Conservation (phyloP, 2,329 filamentous ascomycete genomes). For the Cytospora schulzeri region DNA sequence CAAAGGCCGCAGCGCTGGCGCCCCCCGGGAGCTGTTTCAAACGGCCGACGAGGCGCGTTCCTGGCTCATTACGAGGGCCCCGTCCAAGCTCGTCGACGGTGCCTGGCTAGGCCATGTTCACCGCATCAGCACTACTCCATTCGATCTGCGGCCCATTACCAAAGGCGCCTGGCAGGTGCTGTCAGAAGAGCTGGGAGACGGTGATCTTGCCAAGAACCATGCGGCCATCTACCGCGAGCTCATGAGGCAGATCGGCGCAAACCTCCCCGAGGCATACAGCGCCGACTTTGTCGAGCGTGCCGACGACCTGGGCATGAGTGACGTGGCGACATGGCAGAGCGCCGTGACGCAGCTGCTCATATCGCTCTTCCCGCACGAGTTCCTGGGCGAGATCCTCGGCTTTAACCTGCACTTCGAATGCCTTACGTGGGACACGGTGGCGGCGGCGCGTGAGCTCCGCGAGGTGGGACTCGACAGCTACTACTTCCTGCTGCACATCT, state of each 20-base stretch:
- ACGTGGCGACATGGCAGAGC: not conserved
- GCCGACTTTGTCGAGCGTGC: slow-evolving; percentile 26
- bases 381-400: slow-evolving; percentile 52
- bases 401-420: slow-evolving; percentile 54
- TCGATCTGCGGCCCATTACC: slow-evolving; percentile 40
- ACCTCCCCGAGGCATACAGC: slow-evolving; percentile 18
- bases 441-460: slow-evolving; percentile 45
- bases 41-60: slow-evolving; percentile 4
- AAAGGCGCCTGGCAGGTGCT: slow-evolving; percentile 52
- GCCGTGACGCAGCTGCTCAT: slow-evolving; percentile 8
- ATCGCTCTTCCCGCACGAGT: slow-evolving; percentile 50
- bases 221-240: slow-evolving; percentile 40
- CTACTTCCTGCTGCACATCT: slow-evolving; percentile 54
- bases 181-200: slow-evolving; percentile 54
- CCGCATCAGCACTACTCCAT: slow-evolving; percentile 44
- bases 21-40: slow-evolving; percentile 3
- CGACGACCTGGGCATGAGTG: slow-evolving; percentile 32
- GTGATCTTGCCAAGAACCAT: slow-evolving; percentile 49
- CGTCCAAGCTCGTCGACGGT: slow-evolving; percentile 48
- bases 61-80: not conserved
- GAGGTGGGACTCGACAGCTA: slow-evolving; percentile 47
- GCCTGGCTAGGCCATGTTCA: slow-evolving; percentile 51
- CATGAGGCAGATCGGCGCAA: slow-evolving; percentile 23
- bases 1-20: not conserved
- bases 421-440: slow-evolving; percentile 43